These are phyloP conservation scores for Candida freyschussii DNA, from an alignment of 1,139 yeast genomes.

Conservation along the genomic window DNA sequence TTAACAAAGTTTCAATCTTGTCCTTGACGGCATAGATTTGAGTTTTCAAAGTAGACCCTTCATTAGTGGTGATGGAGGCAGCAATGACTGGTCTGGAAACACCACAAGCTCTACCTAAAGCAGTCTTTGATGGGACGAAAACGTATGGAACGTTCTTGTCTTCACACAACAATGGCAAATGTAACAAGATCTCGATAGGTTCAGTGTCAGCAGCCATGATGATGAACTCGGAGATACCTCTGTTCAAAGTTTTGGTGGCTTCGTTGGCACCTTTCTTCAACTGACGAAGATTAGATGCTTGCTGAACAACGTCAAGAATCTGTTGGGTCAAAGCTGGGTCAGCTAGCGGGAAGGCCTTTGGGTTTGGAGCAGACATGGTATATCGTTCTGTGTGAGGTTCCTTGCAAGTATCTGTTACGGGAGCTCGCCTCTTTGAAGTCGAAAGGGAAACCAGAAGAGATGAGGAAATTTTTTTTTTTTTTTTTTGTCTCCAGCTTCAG, in stretches of 20 bases:
- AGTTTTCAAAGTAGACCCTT: slow-evolving; percentile 94
- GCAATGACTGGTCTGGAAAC: slow-evolving; percentile 99
- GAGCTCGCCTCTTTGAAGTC: slow-evolving; percentile 26
- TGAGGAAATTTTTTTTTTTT: slow-evolving; percentile 1
- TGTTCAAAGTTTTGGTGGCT: slow-evolving; percentile 98
- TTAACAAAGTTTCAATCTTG: slow-evolving; percentile 96
- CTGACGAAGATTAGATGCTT: slow-evolving; percentile 96
- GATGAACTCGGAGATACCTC: slow-evolving; percentile 99
- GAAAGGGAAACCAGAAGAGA: slow-evolving; percentile 1
- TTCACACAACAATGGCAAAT: slow-evolving; percentile 95
- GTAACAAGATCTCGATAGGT: slow-evolving; percentile 97
- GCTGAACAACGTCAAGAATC: slow-evolving; percentile 96
- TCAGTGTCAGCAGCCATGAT: slow-evolving; percentile 99
- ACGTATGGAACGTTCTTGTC: slow-evolving; percentile 99
- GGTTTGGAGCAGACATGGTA: slow-evolving; percentile 73
- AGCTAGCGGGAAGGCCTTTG: slow-evolving; percentile 98
- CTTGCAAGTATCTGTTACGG: slow-evolving; percentile 39
- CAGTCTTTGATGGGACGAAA: slow-evolving; percentile 96
- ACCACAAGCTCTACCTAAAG: slow-evolving; percentile 99
- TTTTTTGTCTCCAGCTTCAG: background rate
- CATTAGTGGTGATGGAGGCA: slow-evolving; percentile 97
- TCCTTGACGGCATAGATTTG: slow-evolving; percentile 98
- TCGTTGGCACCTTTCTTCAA: slow-evolving; percentile 99
- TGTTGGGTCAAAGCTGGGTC: slow-evolving; percentile 94
- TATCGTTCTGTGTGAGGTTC: slow-evolving; percentile 64